Conservation (phyloP, 202 grass and related monocot species). For the Zoysia matrella region DNA sequence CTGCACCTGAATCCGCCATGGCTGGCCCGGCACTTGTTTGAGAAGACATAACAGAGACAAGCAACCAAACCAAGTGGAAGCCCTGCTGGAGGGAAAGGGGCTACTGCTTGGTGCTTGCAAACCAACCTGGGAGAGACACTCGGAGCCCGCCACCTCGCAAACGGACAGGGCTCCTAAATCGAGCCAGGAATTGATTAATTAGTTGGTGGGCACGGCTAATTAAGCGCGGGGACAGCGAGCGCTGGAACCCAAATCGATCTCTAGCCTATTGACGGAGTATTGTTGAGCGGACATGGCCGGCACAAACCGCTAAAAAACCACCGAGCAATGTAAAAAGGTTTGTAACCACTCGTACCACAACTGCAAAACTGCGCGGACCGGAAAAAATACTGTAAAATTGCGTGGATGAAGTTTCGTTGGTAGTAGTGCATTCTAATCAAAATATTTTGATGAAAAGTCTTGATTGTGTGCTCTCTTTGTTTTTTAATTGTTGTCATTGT, state of each 20-base stretch:
- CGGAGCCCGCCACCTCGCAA: conserved; percentile 27
- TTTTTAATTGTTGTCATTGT: too few relatives aligned
- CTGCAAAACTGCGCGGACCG: too few relatives aligned
- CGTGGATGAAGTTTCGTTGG: too few relatives aligned
- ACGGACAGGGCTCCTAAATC: conserved; percentile 42
- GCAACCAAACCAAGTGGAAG: conserved; percentile 14
- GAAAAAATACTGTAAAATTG: too few relatives aligned
- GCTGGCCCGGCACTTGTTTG: conserved; percentile 30
- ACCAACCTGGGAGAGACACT: conserved; percentile 37
- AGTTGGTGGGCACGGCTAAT: conserved; percentile 33
- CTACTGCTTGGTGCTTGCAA: too few relatives aligned
- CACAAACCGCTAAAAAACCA: conserved; percentile 32
- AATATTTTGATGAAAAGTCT: too few relatives aligned
- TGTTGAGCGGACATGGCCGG: conserved; percentile 16
- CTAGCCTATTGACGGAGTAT: conserved; percentile 36
- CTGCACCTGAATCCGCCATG: conserved; percentile 7
- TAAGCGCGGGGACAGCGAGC: conserved; percentile 10
- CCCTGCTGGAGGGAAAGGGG: neutral
- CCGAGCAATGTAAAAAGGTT: neutral
- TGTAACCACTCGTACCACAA: too few relatives aligned
- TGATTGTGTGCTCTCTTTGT: too few relatives aligned
- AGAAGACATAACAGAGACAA: conserved; percentile 33
- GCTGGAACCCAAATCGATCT: conserved; percentile 30
- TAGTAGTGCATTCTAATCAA: too few relatives aligned
- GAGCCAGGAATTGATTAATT: conserved; percentile 6